A percentile compares a stretch with the other conserved stretches of the same genome.
phyloP scores from a whole-genome alignment of 805 yeast genomes.

The Sugiyamaella floridensis region DNA sequence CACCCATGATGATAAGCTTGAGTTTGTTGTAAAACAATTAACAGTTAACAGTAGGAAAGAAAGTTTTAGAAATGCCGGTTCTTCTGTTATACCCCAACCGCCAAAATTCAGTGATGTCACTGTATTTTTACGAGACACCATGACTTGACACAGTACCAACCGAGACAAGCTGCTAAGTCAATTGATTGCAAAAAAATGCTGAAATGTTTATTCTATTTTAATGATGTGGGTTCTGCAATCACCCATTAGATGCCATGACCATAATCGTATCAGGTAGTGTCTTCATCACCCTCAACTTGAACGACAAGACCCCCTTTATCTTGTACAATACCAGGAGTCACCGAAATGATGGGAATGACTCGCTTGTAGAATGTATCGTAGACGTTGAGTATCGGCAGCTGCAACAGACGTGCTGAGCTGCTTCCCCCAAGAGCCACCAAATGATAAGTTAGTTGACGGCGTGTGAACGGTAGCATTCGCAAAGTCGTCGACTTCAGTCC shows the following conservation, averaged over 20 bases:
- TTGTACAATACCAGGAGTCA: constrained; percentile 17
- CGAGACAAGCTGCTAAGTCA: no score
- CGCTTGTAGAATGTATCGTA: constrained; percentile 66
- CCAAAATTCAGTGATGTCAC: background rate
- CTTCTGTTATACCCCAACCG: background rate
- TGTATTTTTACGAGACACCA: background rate
- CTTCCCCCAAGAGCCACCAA: background rate
- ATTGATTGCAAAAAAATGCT: no score
- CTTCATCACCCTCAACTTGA: background rate
- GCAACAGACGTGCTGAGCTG: constrained; percentile 10
- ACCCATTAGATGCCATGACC: background rate
- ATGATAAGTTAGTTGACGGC: constrained; percentile 30
- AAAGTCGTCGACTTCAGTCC: constrained; percentile 30
- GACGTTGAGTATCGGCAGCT: constrained; percentile 56
- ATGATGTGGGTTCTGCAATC: no score
- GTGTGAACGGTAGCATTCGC: constrained; percentile 57
- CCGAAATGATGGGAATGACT: constrained; percentile 46
- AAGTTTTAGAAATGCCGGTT: background rate
- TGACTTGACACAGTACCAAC: no score
- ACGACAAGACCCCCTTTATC: constrained; percentile 11
- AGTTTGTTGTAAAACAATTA: background rate
- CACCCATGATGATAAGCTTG: constrained; percentile 30
- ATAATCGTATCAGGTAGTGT: background rate
- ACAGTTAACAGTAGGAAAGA: background rate
- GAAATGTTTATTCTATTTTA: no score